Conservation (phyloP, 352 stramenopile species). For the Pythium dissimile region DNA sequence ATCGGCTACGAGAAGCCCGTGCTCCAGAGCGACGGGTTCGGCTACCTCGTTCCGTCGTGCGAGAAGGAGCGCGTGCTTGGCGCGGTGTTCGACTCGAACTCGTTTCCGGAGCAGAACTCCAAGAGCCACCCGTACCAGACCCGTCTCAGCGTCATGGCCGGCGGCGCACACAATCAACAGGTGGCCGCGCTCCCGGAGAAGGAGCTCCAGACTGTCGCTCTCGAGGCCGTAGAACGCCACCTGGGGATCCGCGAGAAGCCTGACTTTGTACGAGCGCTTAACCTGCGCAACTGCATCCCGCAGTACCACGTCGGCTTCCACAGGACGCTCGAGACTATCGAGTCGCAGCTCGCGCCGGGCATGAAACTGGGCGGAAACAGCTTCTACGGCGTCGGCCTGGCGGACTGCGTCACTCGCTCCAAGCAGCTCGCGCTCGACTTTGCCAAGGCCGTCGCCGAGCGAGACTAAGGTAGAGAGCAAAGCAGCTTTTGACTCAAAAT, state of each 20-base stretch:
- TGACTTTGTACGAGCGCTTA: slow-evolving; percentile 50
- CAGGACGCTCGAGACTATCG: slow-evolving; percentile 54
- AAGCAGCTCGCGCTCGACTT: slow-evolving; percentile 77
- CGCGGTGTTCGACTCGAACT: slow-evolving; percentile 87
- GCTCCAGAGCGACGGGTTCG: slow-evolving; percentile 72
- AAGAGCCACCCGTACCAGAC: slow-evolving; percentile 36
- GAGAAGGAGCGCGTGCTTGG: slow-evolving; percentile 75
- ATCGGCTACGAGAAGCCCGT: slow-evolving; percentile 63
- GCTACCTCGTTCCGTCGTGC: slow-evolving; percentile 75
- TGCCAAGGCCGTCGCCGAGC: slow-evolving; percentile 26
- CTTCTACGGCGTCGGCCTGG: slow-evolving; percentile 85
- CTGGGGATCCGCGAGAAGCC: slow-evolving; percentile 57
- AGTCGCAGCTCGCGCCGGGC: slow-evolving; percentile 46
- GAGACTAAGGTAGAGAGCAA: background rate
- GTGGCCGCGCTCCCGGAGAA: slow-evolving; percentile 35
- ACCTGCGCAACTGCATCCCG: slow-evolving; percentile 67
- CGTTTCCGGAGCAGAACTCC: slow-evolving; percentile 81
- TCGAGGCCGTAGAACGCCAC: slow-evolving; percentile 70
- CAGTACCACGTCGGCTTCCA: slow-evolving; percentile 85
- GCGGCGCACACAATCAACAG: slow-evolving; percentile 72
- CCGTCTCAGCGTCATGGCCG: slow-evolving; percentile 81
- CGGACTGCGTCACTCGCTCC: slow-evolving; percentile 79
- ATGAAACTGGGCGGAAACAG: slow-evolving; percentile 78
- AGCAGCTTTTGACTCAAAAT: background rate
- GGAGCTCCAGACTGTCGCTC: slow-evolving; percentile 57